Evolutionary conservation across 352 stramenopile species (phyloP).

Genomic region (Phytophthora tentaculata): DNA sequence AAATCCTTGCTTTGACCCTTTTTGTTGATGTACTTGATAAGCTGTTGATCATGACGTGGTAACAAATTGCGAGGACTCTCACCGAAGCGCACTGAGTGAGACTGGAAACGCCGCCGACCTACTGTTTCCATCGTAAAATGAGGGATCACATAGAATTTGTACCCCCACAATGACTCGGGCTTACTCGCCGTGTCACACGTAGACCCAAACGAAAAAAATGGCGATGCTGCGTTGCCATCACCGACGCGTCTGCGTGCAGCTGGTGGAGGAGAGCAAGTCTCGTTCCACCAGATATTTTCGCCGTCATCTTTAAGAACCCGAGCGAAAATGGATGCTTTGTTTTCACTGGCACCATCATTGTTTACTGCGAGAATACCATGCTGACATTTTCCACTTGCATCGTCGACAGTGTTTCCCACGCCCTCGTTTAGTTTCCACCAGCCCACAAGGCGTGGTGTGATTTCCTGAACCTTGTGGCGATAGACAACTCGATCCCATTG

Average conservation of each 20-base stretch:
- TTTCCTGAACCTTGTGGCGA: slow-evolving; percentile 67
- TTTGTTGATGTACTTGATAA: slow-evolving; percentile 84
- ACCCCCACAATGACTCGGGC: slow-evolving; percentile 55
- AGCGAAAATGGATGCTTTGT: neutral
- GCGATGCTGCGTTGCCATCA: slow-evolving; percentile 18
- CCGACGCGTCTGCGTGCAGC: slow-evolving; percentile 37
- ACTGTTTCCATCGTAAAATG: slow-evolving; percentile 66
- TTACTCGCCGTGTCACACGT: slow-evolving; percentile 2
- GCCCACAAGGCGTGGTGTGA: slow-evolving; percentile 49
- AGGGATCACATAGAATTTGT: slow-evolving; percentile 75
- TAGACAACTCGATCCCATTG: slow-evolving; percentile 65
- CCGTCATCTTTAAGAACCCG: slow-evolving; percentile 13
- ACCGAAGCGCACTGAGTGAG: slow-evolving; percentile 34
- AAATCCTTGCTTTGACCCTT: slow-evolving; percentile 54
- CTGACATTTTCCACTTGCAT: slow-evolving; percentile 47
- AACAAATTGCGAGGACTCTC: slow-evolving; percentile 25
- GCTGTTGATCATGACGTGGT: slow-evolving; percentile 60
- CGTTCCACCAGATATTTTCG: slow-evolving; percentile 28
- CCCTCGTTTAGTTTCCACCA: slow-evolving; percentile 78
- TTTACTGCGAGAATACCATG: slow-evolving; percentile 18
- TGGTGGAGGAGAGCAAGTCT: slow-evolving; percentile 31
- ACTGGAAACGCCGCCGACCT: slow-evolving; percentile 56
- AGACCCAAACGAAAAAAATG: slow-evolving; percentile 36
- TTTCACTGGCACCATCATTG: slow-evolving; percentile 1
- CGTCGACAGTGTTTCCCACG: slow-evolving; percentile 37